A percentile compares a stretch with the other conserved stretches of the same genome.
phyloP scores from a whole-genome alignment of 371 early-diverging fungal species.

The Lichtheimia ramosa region DNA sequence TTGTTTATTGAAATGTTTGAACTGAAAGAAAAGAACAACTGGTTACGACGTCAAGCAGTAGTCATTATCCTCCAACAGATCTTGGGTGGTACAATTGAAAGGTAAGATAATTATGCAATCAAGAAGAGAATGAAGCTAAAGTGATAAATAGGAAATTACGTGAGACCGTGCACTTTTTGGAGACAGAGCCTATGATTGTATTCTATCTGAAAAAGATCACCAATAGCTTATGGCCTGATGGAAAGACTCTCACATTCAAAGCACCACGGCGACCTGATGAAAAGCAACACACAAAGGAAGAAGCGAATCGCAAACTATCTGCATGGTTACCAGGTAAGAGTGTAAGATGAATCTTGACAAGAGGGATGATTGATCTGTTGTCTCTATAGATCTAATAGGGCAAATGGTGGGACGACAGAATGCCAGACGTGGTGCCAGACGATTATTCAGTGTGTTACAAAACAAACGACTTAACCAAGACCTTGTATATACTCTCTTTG shows the following conservation, averaged over 20 bases:
- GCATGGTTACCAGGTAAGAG: slow-evolving; percentile 61
- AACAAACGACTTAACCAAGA: slow-evolving; percentile 76
- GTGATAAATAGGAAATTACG: slow-evolving; percentile 49
- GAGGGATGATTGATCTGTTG: background rate
- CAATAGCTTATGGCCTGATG: slow-evolving; percentile 57
- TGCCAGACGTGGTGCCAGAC: slow-evolving; percentile 74
- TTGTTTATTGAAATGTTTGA: slow-evolving; percentile 88
- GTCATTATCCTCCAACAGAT: slow-evolving; percentile 82
- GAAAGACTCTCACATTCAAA: slow-evolving; percentile 31
- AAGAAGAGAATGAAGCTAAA: background rate
- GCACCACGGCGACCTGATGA: slow-evolving; percentile 52
- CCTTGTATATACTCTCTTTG: slow-evolving; percentile 70
- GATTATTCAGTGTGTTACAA: slow-evolving; percentile 76
- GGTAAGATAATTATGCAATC: slow-evolving; percentile 30
- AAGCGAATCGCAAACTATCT: slow-evolving; percentile 66
- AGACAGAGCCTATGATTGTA: slow-evolving; percentile 46
- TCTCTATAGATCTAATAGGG: slow-evolving; percentile 60
- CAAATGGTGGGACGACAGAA: slow-evolving; percentile 85
- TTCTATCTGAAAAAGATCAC: slow-evolving; percentile 35
- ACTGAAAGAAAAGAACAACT: slow-evolving; percentile 81
- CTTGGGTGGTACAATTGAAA: slow-evolving; percentile 84
- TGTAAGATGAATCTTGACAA: background rate
- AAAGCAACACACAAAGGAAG: slow-evolving; percentile 55
- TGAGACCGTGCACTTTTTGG: slow-evolving; percentile 37
- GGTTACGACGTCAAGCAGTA: slow-evolving; percentile 85